These are phyloP conservation scores for Erysiphe pisi DNA, from an alignment of 2,329 filamentous ascomycete species.

Conservation along the genomic window DNA sequence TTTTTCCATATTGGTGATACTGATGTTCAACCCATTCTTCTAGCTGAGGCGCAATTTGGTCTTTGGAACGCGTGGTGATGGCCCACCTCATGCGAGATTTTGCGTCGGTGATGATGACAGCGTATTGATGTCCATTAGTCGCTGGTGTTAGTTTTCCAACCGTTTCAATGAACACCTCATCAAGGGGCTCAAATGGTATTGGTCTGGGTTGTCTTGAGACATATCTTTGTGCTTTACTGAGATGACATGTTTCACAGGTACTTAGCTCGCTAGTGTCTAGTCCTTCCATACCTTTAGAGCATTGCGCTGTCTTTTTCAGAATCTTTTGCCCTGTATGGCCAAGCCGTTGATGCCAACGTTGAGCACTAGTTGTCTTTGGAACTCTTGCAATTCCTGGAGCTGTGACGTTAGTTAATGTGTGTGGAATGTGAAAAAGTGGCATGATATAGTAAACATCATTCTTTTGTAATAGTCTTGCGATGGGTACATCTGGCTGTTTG, in stretches of 20 bases:
- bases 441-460: constrained; percentile 8
- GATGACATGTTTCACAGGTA: constrained; percentile 12
- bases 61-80: background rate
- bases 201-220: constrained; percentile 2
- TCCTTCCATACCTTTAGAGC: background rate
- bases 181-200: constrained; percentile 8
- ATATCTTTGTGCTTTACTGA: background rate
- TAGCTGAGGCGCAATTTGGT: background rate
- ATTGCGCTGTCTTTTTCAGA: constrained; percentile 25
- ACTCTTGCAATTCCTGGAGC: constrained; percentile 15
- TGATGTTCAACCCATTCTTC: too few relatives aligned
- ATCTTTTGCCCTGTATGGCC: constrained; percentile 13
- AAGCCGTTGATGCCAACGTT: constrained; percentile 4
- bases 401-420: background rate
- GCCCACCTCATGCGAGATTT: constrained; percentile 22
- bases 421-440: background rate
- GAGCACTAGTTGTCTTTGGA: background rate
- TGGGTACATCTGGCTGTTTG: background rate
- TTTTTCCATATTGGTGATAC: too few relatives aligned
- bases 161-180: constrained; percentile 15
- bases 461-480: constrained; percentile 21
- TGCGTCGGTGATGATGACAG: background rate
- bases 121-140: constrained; percentile 17
- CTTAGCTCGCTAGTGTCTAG: background rate
- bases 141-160: constrained; percentile 3